Percentiles rank a stretch among this genome's conserved stretches.
phyloP scores from a whole-genome alignment of 2,329 filamentous ascomycete species.

The Tolypocladium ovalisporum region DNA sequence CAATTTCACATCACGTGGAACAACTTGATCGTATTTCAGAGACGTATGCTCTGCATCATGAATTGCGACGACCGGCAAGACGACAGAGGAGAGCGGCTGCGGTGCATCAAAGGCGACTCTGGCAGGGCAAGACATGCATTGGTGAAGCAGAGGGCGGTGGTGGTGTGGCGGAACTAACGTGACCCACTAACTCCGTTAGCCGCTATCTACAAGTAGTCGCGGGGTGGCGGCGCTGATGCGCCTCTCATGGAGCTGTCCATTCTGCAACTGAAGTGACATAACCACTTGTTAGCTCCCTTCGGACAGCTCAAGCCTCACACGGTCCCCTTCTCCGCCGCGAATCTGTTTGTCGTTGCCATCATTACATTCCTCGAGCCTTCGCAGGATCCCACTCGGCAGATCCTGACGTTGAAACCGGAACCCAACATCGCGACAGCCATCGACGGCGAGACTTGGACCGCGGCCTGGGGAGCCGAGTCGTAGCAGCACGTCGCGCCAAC shows the following conservation, averaged over 20 bases:
- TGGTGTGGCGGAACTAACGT: no score
- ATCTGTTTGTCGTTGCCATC: not conserved
- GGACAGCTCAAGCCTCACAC: not conserved
- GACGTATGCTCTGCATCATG: no score
- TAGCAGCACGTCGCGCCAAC: not conserved
- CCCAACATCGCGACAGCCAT: not conserved
- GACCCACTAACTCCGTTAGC: not conserved
- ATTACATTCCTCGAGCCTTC: no score
- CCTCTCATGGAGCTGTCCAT: not conserved
- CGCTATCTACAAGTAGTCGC: constrained; percentile 1
- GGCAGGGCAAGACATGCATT: no score
- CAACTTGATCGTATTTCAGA: no score
- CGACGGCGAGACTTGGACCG: not conserved
- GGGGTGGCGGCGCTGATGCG: not conserved
- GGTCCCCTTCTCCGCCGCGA: not conserved
- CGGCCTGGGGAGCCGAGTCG: not conserved
- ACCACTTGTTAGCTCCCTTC: not conserved
- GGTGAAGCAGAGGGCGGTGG: no score
- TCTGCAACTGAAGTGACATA: not conserved
- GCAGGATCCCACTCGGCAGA: not conserved
- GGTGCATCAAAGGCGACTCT: no score
- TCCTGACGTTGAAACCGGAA: not conserved
- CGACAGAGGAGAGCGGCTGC: no score
- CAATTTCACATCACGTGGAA: no score
- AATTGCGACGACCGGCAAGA: no score